Conservation (phyloP, 371 early-diverging fungal species). For the Phascolomyces articulosus region DNA sequence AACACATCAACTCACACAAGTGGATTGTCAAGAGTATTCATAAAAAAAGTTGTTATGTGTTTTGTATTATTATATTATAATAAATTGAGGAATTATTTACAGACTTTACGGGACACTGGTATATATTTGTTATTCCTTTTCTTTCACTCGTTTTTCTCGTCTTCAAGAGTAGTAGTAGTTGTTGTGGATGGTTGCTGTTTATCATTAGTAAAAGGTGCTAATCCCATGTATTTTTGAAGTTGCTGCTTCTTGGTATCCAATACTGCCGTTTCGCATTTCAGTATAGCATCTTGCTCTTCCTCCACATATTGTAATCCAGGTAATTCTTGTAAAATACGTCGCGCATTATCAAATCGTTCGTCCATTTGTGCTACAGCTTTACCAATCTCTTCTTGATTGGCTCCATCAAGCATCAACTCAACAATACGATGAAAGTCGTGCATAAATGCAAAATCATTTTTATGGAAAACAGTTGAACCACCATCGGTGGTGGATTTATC, state of each 20-base stretch:
- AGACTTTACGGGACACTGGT: not conserved
- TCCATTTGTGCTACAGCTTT: constrained; percentile 47
- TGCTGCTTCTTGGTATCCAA: constrained; percentile 37
- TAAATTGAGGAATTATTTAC: not conserved
- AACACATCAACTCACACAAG: constrained; percentile 30
- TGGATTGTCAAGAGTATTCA: constrained; percentile 26
- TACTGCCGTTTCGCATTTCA: constrained; percentile 32
- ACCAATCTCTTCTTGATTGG: constrained; percentile 43
- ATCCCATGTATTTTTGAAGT: constrained; percentile 17
- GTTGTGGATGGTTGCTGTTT: no score
- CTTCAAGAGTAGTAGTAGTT: no score
- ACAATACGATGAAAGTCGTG: constrained; percentile 42
- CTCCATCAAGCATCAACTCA: constrained; percentile 33
- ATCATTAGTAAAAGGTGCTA: constrained; percentile 4
- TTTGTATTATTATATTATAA: not conserved
- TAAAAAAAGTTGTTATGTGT: not conserved
- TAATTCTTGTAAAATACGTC: constrained; percentile 40
- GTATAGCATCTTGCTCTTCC: constrained; percentile 46
- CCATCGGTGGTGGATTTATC: not conserved
- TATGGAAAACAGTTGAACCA: constrained; percentile 24
- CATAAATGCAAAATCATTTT: constrained; percentile 46
- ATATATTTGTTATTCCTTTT: not conserved
- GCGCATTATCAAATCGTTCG: constrained; percentile 42
- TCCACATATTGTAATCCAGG: constrained; percentile 52
- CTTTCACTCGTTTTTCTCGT: no score